Base-by-base conservation (phyloP, 768 basidiomycete genomes). In the Mycena polygramma region DNA sequence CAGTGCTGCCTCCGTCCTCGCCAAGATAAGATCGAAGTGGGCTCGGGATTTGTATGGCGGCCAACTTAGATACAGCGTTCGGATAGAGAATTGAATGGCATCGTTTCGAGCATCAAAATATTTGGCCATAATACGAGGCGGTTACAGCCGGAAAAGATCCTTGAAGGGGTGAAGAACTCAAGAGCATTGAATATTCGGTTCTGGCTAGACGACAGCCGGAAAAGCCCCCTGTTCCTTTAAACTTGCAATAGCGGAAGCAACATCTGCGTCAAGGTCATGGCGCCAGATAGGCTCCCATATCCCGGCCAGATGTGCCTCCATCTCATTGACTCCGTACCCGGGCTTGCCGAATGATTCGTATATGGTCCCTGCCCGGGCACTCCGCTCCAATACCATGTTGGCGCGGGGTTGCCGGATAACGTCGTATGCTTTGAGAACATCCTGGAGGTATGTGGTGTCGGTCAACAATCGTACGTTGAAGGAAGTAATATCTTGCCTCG, bases 241-340 rank as follows among this genome's bases (percentile, higher is more conserved):
- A 53, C 30, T 61, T 10, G 66, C 69, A 37, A 81, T 58, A 1
- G 84, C 83, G 7, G 62, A 66, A 15, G 77, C 72, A 2, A 88
- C 74, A 68, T 89, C 86, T 62, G 74, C 75, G 26, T 79, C 77
- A 39, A 86, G 74, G 59, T 88, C 84, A 74, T 89, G 81, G 48
- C 82, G 77, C 87, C 86, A 90, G 17, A 90, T 82, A 14, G 82
- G 81, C 45, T 81, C 81, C 85, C 84, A 89, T 37, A 83, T 81
- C 15, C 79, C 83, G 5, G 69, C 57, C 24, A 88, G 60, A 46
- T 82, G 80, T 2, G 79, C 67, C 24, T 75, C 74, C 36, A 85
- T 80, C 7, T 80, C 77, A 58, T 79, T 75, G 10, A 74, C 69
- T 9, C 52, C 20, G 30, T 75, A 79, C 2, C 82, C 80, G 48